These are phyloP conservation scores for Ganoderma meredithae DNA, from an alignment of 1,284 basidiomycete genomes.

Conservation along the genomic window DNA sequence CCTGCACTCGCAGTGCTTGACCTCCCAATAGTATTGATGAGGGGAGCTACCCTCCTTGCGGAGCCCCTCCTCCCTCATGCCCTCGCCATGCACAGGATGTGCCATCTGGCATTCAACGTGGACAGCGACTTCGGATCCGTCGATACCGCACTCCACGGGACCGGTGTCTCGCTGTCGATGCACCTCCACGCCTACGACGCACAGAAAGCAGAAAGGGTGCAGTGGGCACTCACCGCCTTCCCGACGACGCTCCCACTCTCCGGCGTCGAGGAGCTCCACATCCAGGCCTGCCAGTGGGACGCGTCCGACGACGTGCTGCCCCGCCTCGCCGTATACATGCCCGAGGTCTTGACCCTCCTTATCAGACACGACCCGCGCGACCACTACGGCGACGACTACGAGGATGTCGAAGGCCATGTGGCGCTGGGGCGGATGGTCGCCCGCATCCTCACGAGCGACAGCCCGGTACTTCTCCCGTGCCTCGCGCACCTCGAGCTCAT, in stretches of 20 bases:
- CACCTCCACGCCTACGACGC: neutral
- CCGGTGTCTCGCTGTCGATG: neutral
- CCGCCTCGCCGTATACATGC: neutral
- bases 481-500: slow-evolving; percentile 1
- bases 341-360: neutral
- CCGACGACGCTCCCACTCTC: neutral
- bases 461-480: neutral
- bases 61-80: neutral
- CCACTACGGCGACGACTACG: too few species aligned
- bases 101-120: neutral
- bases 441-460: neutral
- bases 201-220: neutral
- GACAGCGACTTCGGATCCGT: neutral
- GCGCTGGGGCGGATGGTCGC: neutral
- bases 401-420: neutral
- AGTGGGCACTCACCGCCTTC: neutral
- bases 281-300: neutral
- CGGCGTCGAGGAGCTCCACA: neutral
- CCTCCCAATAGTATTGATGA: neutral
- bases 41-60: neutral
- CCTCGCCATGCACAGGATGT: neutral
- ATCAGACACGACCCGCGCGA: neutral
- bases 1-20: neutral
- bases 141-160: neutral
- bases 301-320: neutral